Conservation (phyloP, 2,329 filamentous ascomycete genomes). For the Endoconidiophora polonica region DNA sequence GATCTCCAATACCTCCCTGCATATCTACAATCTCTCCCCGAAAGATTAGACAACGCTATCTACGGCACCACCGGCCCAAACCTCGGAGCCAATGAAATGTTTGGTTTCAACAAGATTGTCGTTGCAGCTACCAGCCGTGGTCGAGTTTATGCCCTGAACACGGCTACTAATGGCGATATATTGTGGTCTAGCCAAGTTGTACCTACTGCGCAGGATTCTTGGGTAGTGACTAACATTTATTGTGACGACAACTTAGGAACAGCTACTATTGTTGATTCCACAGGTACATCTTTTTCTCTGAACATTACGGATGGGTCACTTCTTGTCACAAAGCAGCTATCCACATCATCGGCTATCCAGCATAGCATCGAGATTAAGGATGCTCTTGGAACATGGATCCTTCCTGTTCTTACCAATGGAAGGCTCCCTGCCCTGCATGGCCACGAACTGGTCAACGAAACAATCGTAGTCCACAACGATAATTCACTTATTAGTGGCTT, state of each 20-base stretch:
- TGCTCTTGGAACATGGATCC: slow-evolving; percentile 33
- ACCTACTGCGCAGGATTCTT: slow-evolving; percentile 36
- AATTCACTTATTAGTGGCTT: slow-evolving; percentile 37
- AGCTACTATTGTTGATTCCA: slow-evolving; percentile 40
- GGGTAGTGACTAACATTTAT: slow-evolving; percentile 53
- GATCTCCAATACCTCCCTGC: slow-evolving; percentile 64
- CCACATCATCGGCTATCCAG: slow-evolving; percentile 15
- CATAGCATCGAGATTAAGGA: slow-evolving; percentile 37
- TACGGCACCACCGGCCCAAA: slow-evolving; percentile 23
- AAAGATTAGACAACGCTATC: slow-evolving; percentile 48
- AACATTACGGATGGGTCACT: slow-evolving; percentile 35
- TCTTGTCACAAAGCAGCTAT: not conserved
- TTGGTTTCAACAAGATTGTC: slow-evolving; percentile 77
- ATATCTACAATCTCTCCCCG: slow-evolving; percentile 54
- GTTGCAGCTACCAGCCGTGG: slow-evolving; percentile 67
- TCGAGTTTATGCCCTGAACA: slow-evolving; percentile 64
- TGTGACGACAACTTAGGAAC: slow-evolving; percentile 39
- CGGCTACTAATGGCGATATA: slow-evolving; percentile 54
- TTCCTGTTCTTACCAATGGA: slow-evolving; percentile 36
- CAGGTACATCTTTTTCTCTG: slow-evolving; percentile 45
- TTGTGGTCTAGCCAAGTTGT: slow-evolving; percentile 58
- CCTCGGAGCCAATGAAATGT: slow-evolving; percentile 46
- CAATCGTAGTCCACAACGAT: slow-evolving; percentile 34
- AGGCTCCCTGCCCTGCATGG: slow-evolving; percentile 29
- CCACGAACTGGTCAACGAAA: slow-evolving; percentile 32